Percentiles rank a stretch among this genome's conserved stretches.
Conservation (phyloP, 148 eudicot genomes). For the Hydrangea macrophylla region DNA sequence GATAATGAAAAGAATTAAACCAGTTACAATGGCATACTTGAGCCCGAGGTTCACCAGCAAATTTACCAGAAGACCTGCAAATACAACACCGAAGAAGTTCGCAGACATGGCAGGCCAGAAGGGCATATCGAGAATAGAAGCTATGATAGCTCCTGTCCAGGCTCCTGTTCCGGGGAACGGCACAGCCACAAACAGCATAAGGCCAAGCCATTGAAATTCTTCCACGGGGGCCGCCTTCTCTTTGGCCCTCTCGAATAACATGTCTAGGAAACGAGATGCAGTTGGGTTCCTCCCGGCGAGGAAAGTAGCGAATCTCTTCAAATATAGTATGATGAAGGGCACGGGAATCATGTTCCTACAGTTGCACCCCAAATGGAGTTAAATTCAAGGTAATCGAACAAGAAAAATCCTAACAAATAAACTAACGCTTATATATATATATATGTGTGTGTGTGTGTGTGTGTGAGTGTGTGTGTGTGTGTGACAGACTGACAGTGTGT, state of each 20-base stretch:
- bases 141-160: conserved; percentile 91
- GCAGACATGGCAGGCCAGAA: conserved; percentile 83
- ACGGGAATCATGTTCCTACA: conserved; percentile 94
- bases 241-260: conserved; percentile 66
- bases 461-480: too few species aligned
- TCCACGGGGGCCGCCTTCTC: conserved; percentile 78
- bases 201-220: conserved; percentile 95
- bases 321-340: conserved; percentile 79
- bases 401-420: too few species aligned
- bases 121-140: conserved; percentile 90
- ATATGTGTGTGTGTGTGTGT: too few species aligned
- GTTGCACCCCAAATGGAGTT: conserved; percentile 4
- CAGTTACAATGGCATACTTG: conserved; percentile 70
- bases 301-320: conserved; percentile 73
- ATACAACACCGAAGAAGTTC: conserved; percentile 88
- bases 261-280: conserved; percentile 52
- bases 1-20: conserved; percentile 52
- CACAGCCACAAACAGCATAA: conserved; percentile 95
- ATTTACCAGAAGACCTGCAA: conserved; percentile 82
- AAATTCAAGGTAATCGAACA: conserved; percentile 3
- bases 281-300: conserved; percentile 49
- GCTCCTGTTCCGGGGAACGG: conserved; percentile 99
- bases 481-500: too few species aligned
- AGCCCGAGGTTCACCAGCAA: conserved; percentile 88
- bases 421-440: too few species aligned